Base-by-base conservation (phyloP, 2,329 filamentous ascomycete genomes). In the Aspergillus bombycis region DNA sequence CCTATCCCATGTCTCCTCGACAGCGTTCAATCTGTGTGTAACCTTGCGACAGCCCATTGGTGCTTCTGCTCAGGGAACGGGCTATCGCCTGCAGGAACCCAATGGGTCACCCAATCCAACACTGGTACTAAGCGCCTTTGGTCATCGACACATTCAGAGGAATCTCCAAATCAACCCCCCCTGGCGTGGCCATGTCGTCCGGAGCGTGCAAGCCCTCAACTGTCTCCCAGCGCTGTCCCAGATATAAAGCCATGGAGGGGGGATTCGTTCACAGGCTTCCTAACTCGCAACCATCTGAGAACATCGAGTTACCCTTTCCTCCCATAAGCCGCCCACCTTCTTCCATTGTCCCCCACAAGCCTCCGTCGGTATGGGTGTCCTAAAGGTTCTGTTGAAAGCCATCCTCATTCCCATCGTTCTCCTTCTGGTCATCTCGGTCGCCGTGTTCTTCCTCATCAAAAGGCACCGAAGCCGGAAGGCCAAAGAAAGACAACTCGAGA, bases 401-500 rank as follows among this genome's bases (percentile, higher is more conserved):
- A 55, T 55, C 21, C 32, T 55, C 52, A 55, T 55, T 10, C 52
- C 52, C 19, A 55, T 55, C n/a, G 34, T 55, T 4, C 30, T 38
- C 1, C 32, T 55, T 2, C 32, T 55, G 3, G 52, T 55, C 3
- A 19, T 26, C 32, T 14, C 52, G 2, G 52, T 55, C n/a, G 52
- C 26, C n/a, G 52, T 10, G 52, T 12, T 55, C 19, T 36, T 55
- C 4, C 21, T 38, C n/a, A 55, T 55, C 21, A 55, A 55, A 19
- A 55, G 23, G 3, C 52, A 34, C n/a, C n/a, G 34, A 38, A 38
- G 32, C 23, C 32, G 52, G 19, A 55, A 55, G 14, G n/a, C 38
- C 2, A 55, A 55, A 55, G 52, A 55, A 19, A 12, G 32, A 12
- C 36, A 12, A 21, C n/a, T 55, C 12, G 52, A 55, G 21, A 38